Evolutionary conservation across 164 flowering plant species (phyloP).

Genomic region (Magnolia officinalis): DNA sequence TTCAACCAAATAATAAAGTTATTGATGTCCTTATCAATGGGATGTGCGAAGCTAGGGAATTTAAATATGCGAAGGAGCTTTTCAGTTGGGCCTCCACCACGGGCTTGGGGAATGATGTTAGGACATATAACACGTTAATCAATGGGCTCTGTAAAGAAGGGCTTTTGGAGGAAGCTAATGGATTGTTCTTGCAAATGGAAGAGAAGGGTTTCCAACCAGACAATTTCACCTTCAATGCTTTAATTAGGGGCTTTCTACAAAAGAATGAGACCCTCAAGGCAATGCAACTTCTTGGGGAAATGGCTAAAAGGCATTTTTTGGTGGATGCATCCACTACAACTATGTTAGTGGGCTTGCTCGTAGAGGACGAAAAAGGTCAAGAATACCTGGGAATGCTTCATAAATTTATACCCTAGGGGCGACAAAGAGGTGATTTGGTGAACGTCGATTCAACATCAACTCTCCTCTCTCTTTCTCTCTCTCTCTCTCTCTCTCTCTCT

Average conservation of each 20-base stretch:
- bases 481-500: too few relatives aligned
- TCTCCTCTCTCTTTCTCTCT: too few relatives aligned
- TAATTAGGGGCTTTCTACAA: slow-evolving; percentile 32
- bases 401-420: slow-evolving; percentile 17
- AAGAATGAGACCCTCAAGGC: slow-evolving; percentile 26
- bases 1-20: slow-evolving; percentile 8
- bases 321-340: slow-evolving; percentile 37
- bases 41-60: slow-evolving; percentile 21
- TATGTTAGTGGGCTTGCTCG: slow-evolving; percentile 32
- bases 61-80: slow-evolving; percentile 35
- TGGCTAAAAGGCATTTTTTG: slow-evolving; percentile 33
- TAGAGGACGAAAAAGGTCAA: slow-evolving; percentile 20
- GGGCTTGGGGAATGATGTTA: slow-evolving; percentile 3
- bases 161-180: slow-evolving; percentile 3
- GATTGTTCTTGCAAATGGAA: slow-evolving; percentile 34
- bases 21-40: slow-evolving; percentile 42
- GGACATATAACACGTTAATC: background rate
- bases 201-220: slow-evolving; percentile 41
- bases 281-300: slow-evolving; percentile 39
- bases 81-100: slow-evolving; percentile 19
- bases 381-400: slow-evolving; percentile 35
- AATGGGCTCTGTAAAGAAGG: slow-evolving; percentile 6
- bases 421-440: background rate
- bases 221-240: slow-evolving; percentile 32
- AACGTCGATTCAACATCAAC: too few relatives aligned